These are phyloP conservation scores for Suillus clintonianus DNA, from an alignment of 768 basidiomycete genomes.

Conservation along the genomic window DNA sequence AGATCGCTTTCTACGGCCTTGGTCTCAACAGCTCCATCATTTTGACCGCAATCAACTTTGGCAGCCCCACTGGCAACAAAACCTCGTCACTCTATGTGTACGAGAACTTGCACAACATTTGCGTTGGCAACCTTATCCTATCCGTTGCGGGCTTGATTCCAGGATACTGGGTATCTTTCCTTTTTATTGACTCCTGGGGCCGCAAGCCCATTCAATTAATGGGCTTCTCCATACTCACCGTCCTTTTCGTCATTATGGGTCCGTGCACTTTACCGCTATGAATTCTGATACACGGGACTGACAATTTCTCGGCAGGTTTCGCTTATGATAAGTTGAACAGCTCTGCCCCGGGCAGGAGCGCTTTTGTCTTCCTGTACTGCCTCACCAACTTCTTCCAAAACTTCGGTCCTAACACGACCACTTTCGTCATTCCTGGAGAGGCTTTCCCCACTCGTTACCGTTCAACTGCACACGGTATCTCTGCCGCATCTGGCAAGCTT, in stretches of 20 bases:
- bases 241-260: slow-evolving; percentile 73
- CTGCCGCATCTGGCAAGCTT: slow-evolving; percentile 80
- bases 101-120: slow-evolving; percentile 61
- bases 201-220: slow-evolving; percentile 82
- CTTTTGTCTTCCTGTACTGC: slow-evolving; percentile 83
- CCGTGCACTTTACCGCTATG: slow-evolving; percentile 18
- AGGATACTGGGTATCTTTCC: slow-evolving; percentile 60
- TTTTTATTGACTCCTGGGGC: slow-evolving; percentile 78
- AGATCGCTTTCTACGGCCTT: slow-evolving; percentile 89
- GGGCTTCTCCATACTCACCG: slow-evolving; percentile 70
- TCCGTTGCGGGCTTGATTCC: slow-evolving; percentile 80
- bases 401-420: slow-evolving; percentile 81
- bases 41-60: slow-evolving; percentile 68
- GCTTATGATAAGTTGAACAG: slow-evolving; percentile 59
- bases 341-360: slow-evolving; percentile 43
- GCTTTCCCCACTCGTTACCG: slow-evolving; percentile 88
- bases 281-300: not conserved
- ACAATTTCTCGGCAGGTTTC: slow-evolving; percentile 49
- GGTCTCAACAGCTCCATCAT: slow-evolving; percentile 83
- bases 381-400: slow-evolving; percentile 89
- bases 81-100: slow-evolving; percentile 47
- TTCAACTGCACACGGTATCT: slow-evolving; percentile 83
- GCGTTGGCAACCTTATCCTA: slow-evolving; percentile 76
- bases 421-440: slow-evolving; percentile 82
- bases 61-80: slow-evolving; percentile 34